phyloP scores from a whole-genome alignment of 192 early-diverging fungal genomes.

The Funneliformis geosporum region DNA sequence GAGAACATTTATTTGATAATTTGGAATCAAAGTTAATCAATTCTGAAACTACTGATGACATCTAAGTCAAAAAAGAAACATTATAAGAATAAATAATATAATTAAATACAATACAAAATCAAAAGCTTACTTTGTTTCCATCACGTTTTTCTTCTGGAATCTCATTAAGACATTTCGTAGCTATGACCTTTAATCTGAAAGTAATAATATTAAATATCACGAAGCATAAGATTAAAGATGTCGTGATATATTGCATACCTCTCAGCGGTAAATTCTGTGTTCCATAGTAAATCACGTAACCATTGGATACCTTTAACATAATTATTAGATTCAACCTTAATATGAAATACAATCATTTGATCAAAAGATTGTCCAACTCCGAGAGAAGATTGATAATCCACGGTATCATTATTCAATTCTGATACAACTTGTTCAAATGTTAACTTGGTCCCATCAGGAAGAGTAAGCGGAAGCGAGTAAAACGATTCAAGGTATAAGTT shows the following conservation, averaged over 20 bases:
- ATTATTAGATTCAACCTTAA: slow-evolving; percentile 48
- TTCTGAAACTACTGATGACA: slow-evolving; percentile 46
- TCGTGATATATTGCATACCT: too few relatives aligned
- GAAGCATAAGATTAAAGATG: neutral
- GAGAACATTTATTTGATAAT: slow-evolving; percentile 50
- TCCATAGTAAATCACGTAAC: slow-evolving; percentile 54
- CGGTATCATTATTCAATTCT: slow-evolving; percentile 55
- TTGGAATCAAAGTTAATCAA: slow-evolving; percentile 45
- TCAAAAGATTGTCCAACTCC: slow-evolving; percentile 47
- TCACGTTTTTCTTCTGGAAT: slow-evolving; percentile 59
- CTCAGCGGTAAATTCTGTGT: slow-evolving; percentile 56
- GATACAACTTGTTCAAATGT: slow-evolving; percentile 56
- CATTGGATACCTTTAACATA: slow-evolving; percentile 55
- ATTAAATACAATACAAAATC: neutral
- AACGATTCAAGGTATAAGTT: slow-evolving; percentile 56
- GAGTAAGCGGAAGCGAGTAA: slow-evolving; percentile 52
- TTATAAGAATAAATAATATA: neutral
- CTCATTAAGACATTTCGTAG: slow-evolving; percentile 55
- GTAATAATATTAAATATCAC: neutral
- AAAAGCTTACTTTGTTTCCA: slow-evolving; percentile 48
- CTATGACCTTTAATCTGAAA: slow-evolving; percentile 53
- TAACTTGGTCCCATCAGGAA: slow-evolving; percentile 36
- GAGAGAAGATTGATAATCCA: slow-evolving; percentile 45
- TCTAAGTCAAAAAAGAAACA: slow-evolving; percentile 34
- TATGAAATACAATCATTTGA: slow-evolving; percentile 35